Base-by-base conservation (phyloP, 139 green algal species). In the Volvox africanus region DNA sequence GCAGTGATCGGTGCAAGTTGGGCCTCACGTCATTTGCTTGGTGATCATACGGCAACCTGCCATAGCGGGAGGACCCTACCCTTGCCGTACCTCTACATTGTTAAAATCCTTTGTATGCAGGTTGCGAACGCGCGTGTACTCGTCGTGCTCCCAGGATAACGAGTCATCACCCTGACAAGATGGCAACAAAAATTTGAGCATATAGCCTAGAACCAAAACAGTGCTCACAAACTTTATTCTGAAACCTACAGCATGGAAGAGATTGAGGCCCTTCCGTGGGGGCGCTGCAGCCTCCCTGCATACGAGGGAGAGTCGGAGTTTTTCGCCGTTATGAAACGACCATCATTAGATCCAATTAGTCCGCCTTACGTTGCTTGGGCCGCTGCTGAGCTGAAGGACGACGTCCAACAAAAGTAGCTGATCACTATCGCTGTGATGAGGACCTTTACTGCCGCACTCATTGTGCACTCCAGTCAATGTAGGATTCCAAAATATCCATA, bases 91-190 rank as follows among this genome's bases (percentile, higher is more conserved):
- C 75, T 86, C 61, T 14, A 61, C 32, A 35, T 87, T 86, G 62
- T 84, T 35, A 35, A 96, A 92, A 11, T 90, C 62, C 75, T 69
- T 75, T 0, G 35, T 12, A 71, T 95, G 94, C 62, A 95, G 89
- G n/a, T 88, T 75, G 0, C 93, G 87, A 6, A 94, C 67, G 2
- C 78, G 91, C 16, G 1, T 35, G 2, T 95, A 73, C 81, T 95
- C 92, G 26, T 93, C 73, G 86, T 82, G 95, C 55, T 96, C 94
- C 92, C 92, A 96, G 0, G 91, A 91, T 0, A 96, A 24, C 1
- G 88, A 73, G 55, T 95, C 80, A 1, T 92, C 91, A 9, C 88
- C 91, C 93, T 93, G 88, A 2, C 21, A 85, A 22, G 19, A 30
- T 20, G 12, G 33, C 32, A 83, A 83, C 75, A 44, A n/a, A 36